Evolutionary conservation across 1,284 basidiomycete genomes (phyloP).

Genomic region (Thecaphora frezii): DNA sequence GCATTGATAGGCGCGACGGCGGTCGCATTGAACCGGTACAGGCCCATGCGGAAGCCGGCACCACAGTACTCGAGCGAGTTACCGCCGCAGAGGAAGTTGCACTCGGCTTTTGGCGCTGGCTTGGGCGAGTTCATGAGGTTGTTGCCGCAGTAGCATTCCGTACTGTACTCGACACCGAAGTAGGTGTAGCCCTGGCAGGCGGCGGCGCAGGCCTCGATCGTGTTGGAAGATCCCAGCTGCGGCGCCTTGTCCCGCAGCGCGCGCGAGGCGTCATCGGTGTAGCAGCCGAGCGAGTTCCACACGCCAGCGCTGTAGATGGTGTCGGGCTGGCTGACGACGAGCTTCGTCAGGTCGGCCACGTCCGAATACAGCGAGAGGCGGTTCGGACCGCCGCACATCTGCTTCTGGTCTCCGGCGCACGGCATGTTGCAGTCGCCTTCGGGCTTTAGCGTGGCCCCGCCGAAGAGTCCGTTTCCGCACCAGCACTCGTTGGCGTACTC

Average conservation of each 20-base stretch:
- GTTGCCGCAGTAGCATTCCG: slow-evolving; percentile 58
- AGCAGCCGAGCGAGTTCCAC: slow-evolving; percentile 11
- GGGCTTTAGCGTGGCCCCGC: slow-evolving; percentile 5
- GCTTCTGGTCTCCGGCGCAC: slow-evolving; percentile 50
- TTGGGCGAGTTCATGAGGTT: no score
- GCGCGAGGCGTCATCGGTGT: slow-evolving; percentile 5
- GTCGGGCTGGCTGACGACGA: slow-evolving; percentile 5
- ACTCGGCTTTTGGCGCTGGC: no score
- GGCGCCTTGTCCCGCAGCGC: slow-evolving; percentile 4
- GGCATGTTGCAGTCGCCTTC: slow-evolving; percentile 40
- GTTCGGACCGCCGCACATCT: slow-evolving; percentile 58
- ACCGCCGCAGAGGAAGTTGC: slow-evolving; percentile 69
- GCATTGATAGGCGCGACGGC: slow-evolving; percentile 62
- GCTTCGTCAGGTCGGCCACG: slow-evolving; percentile 2
- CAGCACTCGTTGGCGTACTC: slow-evolving; percentile 51
- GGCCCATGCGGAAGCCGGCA: slow-evolving; percentile 70
- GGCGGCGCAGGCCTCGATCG: slow-evolving; percentile 55
- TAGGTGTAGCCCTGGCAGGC: slow-evolving; percentile 58
- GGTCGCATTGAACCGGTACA: slow-evolving; percentile 64
- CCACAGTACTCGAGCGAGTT: slow-evolving; percentile 69
- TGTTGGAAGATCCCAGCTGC: slow-evolving; percentile 6
- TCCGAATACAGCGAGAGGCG: slow-evolving; percentile 51
- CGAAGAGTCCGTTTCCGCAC: slow-evolving; percentile 39
- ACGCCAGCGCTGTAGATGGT: background rate
- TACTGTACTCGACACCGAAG: slow-evolving; percentile 58